phyloP scores from a whole-genome alignment of 805 yeast species.

The Candida pseudofarinosa region DNA sequence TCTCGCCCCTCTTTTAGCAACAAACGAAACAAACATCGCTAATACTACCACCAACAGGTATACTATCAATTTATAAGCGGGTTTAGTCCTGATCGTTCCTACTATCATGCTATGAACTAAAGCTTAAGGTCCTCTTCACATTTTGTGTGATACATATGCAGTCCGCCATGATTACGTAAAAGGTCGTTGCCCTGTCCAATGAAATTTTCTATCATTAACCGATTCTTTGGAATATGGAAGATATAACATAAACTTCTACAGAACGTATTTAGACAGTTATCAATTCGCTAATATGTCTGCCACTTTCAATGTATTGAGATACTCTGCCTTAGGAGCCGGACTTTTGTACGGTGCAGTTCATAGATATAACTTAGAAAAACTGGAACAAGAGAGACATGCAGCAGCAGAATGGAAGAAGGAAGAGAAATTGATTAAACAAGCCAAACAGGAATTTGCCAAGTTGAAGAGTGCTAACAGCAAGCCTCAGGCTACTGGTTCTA shows the following conservation, averaged over 20 bases:
- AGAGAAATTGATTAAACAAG: slow-evolving; percentile 76
- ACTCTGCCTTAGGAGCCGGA: slow-evolving; percentile 87
- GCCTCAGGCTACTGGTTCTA: slow-evolving; percentile 33
- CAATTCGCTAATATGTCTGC: slow-evolving; percentile 25
- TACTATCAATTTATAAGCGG: slow-evolving; percentile 4
- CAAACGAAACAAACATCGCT: slow-evolving; percentile 17
- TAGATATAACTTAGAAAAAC: slow-evolving; percentile 62
- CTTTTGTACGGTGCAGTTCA: slow-evolving; percentile 84
- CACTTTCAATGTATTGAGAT: slow-evolving; percentile 74
- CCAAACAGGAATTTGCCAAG: slow-evolving; percentile 83
- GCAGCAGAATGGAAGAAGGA: slow-evolving; percentile 57
- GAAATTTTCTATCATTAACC: slow-evolving; percentile 5
- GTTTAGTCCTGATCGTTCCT: background rate
- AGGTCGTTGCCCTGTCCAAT: slow-evolving; percentile 6
- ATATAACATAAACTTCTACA: background rate
- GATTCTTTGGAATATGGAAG: background rate
- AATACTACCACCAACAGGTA: slow-evolving; percentile 13
- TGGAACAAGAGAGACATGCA: slow-evolving; percentile 57
- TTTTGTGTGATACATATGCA: background rate
- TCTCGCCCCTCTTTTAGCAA: slow-evolving; percentile 11
- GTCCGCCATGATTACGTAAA: slow-evolving; percentile 1
- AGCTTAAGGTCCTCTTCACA: background rate
- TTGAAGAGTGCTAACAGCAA: slow-evolving; percentile 37
- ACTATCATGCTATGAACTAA: background rate
- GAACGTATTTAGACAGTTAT: background rate